Conservation (phyloP, 1,139 yeast genomes). For the Scheffersomyces quercinus region DNA sequence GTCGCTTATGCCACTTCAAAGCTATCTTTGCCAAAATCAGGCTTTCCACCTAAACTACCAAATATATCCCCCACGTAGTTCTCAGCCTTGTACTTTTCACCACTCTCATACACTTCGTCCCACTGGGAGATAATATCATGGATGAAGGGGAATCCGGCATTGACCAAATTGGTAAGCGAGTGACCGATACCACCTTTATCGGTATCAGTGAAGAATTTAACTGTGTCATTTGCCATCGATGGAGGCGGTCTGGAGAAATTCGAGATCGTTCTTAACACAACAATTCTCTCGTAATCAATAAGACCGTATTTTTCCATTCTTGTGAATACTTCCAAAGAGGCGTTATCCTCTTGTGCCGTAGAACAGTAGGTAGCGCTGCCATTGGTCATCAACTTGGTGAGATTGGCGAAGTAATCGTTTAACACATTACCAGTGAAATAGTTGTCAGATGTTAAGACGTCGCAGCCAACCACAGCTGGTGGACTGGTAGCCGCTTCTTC, state of each 20-base stretch:
- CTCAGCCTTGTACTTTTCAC: slow-evolving; percentile 37
- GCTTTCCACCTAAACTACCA: slow-evolving; percentile 42
- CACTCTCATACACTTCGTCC: slow-evolving; percentile 41
- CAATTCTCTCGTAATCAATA: slow-evolving; percentile 55
- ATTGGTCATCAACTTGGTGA: slow-evolving; percentile 51
- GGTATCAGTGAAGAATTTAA: slow-evolving; percentile 48
- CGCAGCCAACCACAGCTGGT: slow-evolving; percentile 54
- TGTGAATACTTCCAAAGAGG: slow-evolving; percentile 56
- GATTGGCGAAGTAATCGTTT: slow-evolving; percentile 49
- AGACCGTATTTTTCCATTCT: slow-evolving; percentile 56
- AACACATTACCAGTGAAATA: slow-evolving; percentile 55
- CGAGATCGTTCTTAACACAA: slow-evolving; percentile 59
- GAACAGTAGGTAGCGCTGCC: slow-evolving; percentile 59
- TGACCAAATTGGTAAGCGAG: slow-evolving; percentile 50
- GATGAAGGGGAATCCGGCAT: slow-evolving; percentile 55
- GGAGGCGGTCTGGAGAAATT: slow-evolving; percentile 60
- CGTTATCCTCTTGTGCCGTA: slow-evolving; percentile 68
- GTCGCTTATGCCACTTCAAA: slow-evolving; percentile 1
- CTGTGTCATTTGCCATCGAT: slow-evolving; percentile 36
- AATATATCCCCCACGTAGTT: slow-evolving; percentile 61
- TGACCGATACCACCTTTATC: slow-evolving; percentile 53
- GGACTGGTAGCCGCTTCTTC: slow-evolving; percentile 47
- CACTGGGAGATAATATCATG: slow-evolving; percentile 52
- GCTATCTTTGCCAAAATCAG: slow-evolving; percentile 4
- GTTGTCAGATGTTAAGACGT: slow-evolving; percentile 58